phyloP scores from a whole-genome alignment of 2,329 filamentous ascomycete genomes.

The Aspergillus sp. region DNA sequence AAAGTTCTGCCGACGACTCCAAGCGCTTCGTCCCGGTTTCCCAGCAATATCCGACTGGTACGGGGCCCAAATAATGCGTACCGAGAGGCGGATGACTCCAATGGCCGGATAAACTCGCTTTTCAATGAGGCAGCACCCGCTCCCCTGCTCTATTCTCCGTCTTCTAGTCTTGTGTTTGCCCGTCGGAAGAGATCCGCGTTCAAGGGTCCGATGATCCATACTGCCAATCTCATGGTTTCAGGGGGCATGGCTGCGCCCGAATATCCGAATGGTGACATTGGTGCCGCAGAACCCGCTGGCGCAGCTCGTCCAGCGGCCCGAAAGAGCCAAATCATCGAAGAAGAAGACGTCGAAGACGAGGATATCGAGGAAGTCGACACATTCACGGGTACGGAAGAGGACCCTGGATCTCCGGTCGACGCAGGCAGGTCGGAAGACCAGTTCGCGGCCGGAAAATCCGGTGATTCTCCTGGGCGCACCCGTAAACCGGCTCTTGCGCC shows the following conservation, averaged over 20 bases:
- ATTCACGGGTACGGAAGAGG: conserved; percentile 35
- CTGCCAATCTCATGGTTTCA: conserved; percentile 34
- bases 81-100: conserved; percentile 25
- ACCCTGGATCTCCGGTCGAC: conserved; percentile 23
- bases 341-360: conserved; percentile 42
- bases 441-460: conserved; percentile 7
- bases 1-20: conserved; percentile 95
- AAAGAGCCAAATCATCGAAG: conserved; percentile 46
- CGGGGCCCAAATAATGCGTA: conserved; percentile 47
- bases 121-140: conserved; percentile 40
- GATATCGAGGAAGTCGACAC: conserved; percentile 43
- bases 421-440: conserved; percentile 11
- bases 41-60: conserved; percentile 81
- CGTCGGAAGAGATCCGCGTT: conserved; percentile 46
- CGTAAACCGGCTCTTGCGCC: conserved; percentile 31
- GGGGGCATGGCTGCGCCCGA: conserved; percentile 35
- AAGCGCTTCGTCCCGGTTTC: conserved; percentile 68
- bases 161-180: conserved; percentile 46
- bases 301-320: conserved; percentile 28
- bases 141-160: conserved; percentile 38
- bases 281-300: conserved; percentile 15
- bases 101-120: conserved; percentile 26
- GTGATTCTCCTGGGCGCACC: conserved; percentile 16
- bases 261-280: conserved; percentile 28
- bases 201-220: conserved; percentile 45